Evolutionary conservation across 441 rosid genomes (phyloP).

Genomic region (Eutrema salsugineum): DNA sequence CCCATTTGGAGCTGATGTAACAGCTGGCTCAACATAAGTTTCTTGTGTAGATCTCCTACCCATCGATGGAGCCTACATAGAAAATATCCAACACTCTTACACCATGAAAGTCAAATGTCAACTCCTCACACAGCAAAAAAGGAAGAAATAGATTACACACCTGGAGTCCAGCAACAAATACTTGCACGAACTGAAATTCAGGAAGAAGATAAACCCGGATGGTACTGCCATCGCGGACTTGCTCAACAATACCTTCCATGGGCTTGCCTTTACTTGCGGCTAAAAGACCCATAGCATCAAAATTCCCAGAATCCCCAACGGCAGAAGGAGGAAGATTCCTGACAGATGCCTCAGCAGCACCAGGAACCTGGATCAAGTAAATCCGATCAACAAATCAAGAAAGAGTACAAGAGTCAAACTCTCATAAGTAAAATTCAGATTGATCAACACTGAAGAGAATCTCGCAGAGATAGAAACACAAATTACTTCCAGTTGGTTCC

Average conservation of each 20-base stretch:
- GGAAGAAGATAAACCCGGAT: constrained; percentile 94
- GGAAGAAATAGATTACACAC: constrained; percentile 32
- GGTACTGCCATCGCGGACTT: constrained; percentile 97
- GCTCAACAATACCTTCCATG: constrained; percentile 92
- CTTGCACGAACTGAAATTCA: constrained; percentile 93
- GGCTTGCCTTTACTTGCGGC: constrained; percentile 85
- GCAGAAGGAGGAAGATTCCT: constrained; percentile 94
- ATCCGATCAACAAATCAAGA: not conserved
- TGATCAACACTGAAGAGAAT: not conserved
- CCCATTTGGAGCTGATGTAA: constrained; percentile 56
- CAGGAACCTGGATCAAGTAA: constrained; percentile 53
- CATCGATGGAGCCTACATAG: constrained; percentile 75
- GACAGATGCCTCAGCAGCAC: constrained; percentile 77
- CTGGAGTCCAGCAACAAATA: constrained; percentile 96
- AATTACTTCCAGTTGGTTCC: not conserved
- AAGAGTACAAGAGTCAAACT: not conserved
- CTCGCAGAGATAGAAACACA: not conserved
- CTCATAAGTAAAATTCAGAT: not conserved
- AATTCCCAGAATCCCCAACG: constrained; percentile 75
- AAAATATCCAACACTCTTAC: not conserved
- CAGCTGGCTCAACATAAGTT: constrained; percentile 45
- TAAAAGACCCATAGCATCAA: constrained; percentile 85
- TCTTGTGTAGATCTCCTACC: constrained; percentile 68
- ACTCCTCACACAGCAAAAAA: not conserved
- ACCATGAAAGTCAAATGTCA: constrained; percentile 4